These are phyloP conservation scores for Arthrobotrys megalospora DNA, from an alignment of 2,329 filamentous ascomycete species.

Conservation along the genomic window DNA sequence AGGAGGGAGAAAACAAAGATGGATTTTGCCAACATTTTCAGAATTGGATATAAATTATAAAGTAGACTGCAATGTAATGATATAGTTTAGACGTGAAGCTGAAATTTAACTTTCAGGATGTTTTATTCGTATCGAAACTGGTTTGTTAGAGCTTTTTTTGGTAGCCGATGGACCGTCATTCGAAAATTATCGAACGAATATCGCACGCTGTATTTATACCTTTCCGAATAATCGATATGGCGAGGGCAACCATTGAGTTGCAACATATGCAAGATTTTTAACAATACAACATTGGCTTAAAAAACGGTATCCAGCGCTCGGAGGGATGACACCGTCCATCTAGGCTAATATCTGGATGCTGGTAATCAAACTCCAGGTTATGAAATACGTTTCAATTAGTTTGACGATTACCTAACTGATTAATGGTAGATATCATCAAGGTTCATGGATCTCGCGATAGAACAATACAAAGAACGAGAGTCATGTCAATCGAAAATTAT, in stretches of 20 bases:
- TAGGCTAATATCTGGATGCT: slow-evolving; percentile 14
- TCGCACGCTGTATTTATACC: slow-evolving; percentile 25
- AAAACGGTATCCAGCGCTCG: slow-evolving; percentile 2
- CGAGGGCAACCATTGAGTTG: slow-evolving; percentile 1
- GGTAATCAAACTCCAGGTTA: background rate
- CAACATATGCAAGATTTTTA: background rate
- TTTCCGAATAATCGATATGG: slow-evolving; percentile 5
- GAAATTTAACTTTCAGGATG: slow-evolving; percentile 5
- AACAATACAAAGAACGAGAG: slow-evolving; percentile 13
- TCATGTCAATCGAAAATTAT: slow-evolving; percentile 7
- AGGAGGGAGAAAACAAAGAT: slow-evolving; percentile 34
- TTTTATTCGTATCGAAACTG: background rate
- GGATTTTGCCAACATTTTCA: slow-evolving; percentile 37
- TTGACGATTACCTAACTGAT: slow-evolving; percentile 8
- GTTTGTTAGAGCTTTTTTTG: background rate
- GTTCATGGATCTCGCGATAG: slow-evolving; percentile 2
- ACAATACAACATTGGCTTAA: slow-evolving; percentile 1
- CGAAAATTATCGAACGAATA: slow-evolving; percentile 3
- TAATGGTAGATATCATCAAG: background rate
- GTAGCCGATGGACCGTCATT: slow-evolving; percentile 6
- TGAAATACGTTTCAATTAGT: slow-evolving; percentile 10
- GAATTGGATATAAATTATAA: slow-evolving; percentile 1
- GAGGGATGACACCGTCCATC: slow-evolving; percentile 8
- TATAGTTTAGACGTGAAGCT: slow-evolving; percentile 1
- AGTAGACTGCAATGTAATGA: slow-evolving; percentile 11